Base-by-base conservation (phyloP, 352 stramenopile species). In the Pythium myriotylum region DNA sequence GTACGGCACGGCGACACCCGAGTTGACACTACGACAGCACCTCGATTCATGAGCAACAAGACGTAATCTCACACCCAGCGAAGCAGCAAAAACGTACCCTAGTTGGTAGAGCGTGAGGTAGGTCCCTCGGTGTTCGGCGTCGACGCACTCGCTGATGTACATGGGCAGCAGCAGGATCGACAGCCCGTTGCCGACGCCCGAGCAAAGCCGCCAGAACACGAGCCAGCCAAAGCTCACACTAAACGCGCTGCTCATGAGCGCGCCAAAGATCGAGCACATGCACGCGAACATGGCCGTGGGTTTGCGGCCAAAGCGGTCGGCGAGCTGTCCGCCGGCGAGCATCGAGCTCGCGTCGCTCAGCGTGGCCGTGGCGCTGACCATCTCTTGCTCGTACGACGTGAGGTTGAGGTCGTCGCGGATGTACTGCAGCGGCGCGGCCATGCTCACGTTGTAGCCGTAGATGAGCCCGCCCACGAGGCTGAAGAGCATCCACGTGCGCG, bases 131-230 rank as follows among this genome's bases (percentile, higher is more conserved):
- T 72, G 80, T 5, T 75, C 60, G 40, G 81, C 73, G 54, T 89
- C 74, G 17, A 93, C 79, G 43, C 80, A 91, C 55, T 95, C 86
- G 49, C 84, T 92, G 32, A 94, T 94, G 72, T 94, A 95, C 86
- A 95, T 95, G 33, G 86, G 86, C n/a, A 95, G 68, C 35, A 95
- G 65, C 33, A 95, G 59, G 40, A 95, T 95, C 14, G 84, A 95
- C 58, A 95, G 67, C 1, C 84, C 86, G 26, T 95, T 95, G 55
- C 86, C 84, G 17, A 95, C 73, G 49, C 86, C 86, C 1, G 81
- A 79, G 63, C 76, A 84, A 26, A 95, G 70, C 23, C 86, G 73
- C 82, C 81, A 93, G 26, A 84, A 29, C 39, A 90, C 74, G 14
- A 94, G 76, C 74, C 69, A 84, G 40, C 56, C 59, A 58, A 87